Conservation (phyloP, 345 rosid genomes). For the Aquilaria malaccensis region DNA sequence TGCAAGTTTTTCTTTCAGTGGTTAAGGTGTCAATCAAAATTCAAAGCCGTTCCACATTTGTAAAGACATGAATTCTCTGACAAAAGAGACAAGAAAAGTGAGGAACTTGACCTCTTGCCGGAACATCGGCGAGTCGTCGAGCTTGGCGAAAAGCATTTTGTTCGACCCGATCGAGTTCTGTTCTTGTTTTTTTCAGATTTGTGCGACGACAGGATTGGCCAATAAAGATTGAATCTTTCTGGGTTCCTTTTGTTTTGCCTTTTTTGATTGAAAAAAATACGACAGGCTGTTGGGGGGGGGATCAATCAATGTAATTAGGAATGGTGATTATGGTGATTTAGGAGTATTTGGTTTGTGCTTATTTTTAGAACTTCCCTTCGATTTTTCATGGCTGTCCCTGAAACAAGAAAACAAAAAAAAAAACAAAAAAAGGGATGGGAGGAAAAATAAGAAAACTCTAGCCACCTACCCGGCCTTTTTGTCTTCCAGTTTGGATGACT, state of each 20-base stretch:
- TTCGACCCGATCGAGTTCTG: not conserved
- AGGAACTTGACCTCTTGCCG: constrained; percentile 58
- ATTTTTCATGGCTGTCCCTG: constrained; percentile 50
- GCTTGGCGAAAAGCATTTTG: constrained; percentile 58
- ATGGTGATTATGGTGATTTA: constrained; percentile 15
- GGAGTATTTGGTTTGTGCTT: not conserved
- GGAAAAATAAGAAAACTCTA: not conserved
- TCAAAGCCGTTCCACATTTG: not conserved
- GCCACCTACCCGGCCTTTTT: constrained; percentile 4
- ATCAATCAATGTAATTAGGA: too few relatives aligned
- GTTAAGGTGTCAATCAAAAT: not conserved
- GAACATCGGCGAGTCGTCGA: constrained; percentile 87
- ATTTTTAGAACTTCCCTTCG: constrained; percentile 21
- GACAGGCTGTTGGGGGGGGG: too few relatives aligned
- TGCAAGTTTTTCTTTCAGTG: not conserved
- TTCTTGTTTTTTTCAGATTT: constrained; percentile 12
- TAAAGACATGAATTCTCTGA: not conserved
- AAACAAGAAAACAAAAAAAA: not conserved
- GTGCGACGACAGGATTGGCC: not conserved
- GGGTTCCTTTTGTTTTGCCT: not conserved
- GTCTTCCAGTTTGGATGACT: not conserved
- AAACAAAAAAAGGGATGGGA: not conserved
- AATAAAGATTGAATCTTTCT: not conserved
- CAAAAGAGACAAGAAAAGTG: not conserved
- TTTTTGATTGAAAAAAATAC: constrained; percentile 20